Conservation (phyloP, 495 filamentous ascomycete species). For the Symbiotaphrina buchneri region DNA sequence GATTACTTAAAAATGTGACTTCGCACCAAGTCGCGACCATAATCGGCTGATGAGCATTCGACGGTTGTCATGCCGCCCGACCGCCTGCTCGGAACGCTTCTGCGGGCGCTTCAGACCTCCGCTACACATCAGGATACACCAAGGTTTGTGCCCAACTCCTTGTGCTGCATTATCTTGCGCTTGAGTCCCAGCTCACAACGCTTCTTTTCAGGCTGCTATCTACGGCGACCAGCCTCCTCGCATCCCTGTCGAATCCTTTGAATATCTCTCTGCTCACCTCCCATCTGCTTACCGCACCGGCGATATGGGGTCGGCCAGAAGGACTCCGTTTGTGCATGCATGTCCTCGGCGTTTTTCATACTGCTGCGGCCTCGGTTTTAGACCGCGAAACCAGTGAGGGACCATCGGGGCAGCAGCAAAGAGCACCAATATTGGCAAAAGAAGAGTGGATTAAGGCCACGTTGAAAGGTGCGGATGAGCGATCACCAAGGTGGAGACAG, state of each 20-base stretch:
- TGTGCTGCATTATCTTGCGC: slow-evolving; percentile 2
- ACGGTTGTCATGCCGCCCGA: slow-evolving; percentile 22
- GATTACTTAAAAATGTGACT: too few relatives aligned
- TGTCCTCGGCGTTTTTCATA: slow-evolving; percentile 74
- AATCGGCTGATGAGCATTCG: too few relatives aligned
- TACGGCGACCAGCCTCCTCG: slow-evolving; percentile 62
- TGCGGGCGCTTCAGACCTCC: slow-evolving; percentile 26
- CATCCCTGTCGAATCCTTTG: slow-evolving; percentile 67
- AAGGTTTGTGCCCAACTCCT: slow-evolving; percentile 17
- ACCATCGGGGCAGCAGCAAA: slow-evolving; percentile 8
- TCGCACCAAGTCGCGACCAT: too few relatives aligned
- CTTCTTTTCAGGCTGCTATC: slow-evolving; percentile 38
- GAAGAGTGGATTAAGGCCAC: slow-evolving; percentile 75
- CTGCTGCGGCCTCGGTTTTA: slow-evolving; percentile 44
- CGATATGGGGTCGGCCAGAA: slow-evolving; percentile 61
- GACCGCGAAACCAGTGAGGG: slow-evolving; percentile 32
- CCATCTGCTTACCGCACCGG: slow-evolving; percentile 68
- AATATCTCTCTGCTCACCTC: slow-evolving; percentile 79
- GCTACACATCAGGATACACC: slow-evolving; percentile 27
- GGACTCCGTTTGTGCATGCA: slow-evolving; percentile 50
- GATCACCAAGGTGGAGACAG: slow-evolving; percentile 76
- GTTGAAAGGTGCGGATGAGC: slow-evolving; percentile 62
- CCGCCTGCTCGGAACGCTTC: slow-evolving; percentile 23
- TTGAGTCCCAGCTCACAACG: slow-evolving; percentile 1
- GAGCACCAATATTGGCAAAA: slow-evolving; percentile 18